phyloP scores from a whole-genome alignment of 805 yeast species.

The Lachancea sp. region DNA sequence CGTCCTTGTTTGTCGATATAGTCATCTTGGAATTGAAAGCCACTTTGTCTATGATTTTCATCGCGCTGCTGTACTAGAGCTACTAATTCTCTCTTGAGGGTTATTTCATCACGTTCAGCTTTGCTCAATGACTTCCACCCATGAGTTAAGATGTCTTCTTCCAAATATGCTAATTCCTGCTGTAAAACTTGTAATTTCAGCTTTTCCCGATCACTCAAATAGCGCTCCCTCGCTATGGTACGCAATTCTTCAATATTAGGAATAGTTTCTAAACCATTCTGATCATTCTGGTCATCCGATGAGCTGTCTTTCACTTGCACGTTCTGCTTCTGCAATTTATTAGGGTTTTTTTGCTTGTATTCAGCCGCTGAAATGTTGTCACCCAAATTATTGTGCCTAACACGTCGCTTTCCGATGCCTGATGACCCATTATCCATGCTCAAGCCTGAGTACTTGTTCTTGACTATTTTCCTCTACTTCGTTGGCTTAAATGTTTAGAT shows the following conservation, averaged over 20 bases:
- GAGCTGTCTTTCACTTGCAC: not conserved
- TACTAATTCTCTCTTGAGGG: slow-evolving; percentile 45
- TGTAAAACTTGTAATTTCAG: slow-evolving; percentile 39
- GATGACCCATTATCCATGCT: not conserved
- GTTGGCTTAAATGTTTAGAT: slow-evolving; percentile 2
- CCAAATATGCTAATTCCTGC: slow-evolving; percentile 44
- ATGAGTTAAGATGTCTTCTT: slow-evolving; percentile 41
- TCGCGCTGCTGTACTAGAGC: slow-evolving; percentile 38
- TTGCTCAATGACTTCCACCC: slow-evolving; percentile 50
- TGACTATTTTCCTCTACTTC: not conserved
- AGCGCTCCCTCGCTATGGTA: slow-evolving; percentile 43
- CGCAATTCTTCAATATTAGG: slow-evolving; percentile 37
- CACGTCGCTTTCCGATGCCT: slow-evolving; percentile 7
- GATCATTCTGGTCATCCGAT: slow-evolving; percentile 20
- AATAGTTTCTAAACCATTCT: not conserved
- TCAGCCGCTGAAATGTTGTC: slow-evolving; percentile 3
- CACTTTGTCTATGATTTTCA: slow-evolving; percentile 30
- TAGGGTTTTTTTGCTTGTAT: not conserved
- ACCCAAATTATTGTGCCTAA: not conserved
- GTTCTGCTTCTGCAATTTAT: not conserved
- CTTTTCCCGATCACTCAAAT: slow-evolving; percentile 43
- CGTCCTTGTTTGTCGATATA: slow-evolving; percentile 46
- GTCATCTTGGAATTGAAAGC: slow-evolving; percentile 53
- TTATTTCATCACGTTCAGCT: slow-evolving; percentile 46
- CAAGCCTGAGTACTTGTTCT: not conserved